Evolutionary conservation across 2,329 filamentous ascomycete species (phyloP), one percentile per base, ranked within the genome.

Genomic region (Fusarium lateritium): DNA sequence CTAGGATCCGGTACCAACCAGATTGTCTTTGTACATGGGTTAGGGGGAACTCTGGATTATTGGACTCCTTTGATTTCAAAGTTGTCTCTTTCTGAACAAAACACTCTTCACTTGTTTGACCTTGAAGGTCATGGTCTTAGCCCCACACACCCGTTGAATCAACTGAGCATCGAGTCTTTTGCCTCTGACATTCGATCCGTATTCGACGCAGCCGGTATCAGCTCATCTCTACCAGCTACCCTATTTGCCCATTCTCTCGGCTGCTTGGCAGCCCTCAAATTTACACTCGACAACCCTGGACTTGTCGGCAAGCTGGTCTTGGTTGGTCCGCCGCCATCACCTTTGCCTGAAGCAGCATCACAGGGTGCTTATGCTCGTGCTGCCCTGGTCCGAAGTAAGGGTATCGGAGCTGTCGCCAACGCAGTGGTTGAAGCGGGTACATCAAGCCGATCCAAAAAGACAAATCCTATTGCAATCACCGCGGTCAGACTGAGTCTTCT

Each of bases 101-200:
- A 66, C 31, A 67, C 57, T 4, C 76, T 81, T 11, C 81, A 85
- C 61, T 71, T 86, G 1, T 83, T 83, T 59, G 87, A 89, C 64
- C 76, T 89, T 4, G 86, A 89, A 74, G 86, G 86, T 4, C 86
- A 88, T 63, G 86, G 86, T 1, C 76, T 85, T 8, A 85, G 84
- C 2, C 85, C 85, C 0, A 87, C 85, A 0, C 81, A 80, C 10
- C 81, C 85, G 0, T 75, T 80, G 4, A 82, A 77, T 49, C 67
- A 67, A 3, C 53, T 85, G 13, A 81, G 76, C 7, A 81, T 88
- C 38, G 69, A 75, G 1, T 83, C 80, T 0, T 81, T 85, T 43
- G 81, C 53, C 11, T 33, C 19, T 7, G 53, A 56, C 15, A 49
- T 56, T 26, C 24, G 26, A 19, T 31, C 34, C 19, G 33, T 56